Conservation (phyloP, 768 basidiomycete species). For the Dentipellis sp. region DNA sequence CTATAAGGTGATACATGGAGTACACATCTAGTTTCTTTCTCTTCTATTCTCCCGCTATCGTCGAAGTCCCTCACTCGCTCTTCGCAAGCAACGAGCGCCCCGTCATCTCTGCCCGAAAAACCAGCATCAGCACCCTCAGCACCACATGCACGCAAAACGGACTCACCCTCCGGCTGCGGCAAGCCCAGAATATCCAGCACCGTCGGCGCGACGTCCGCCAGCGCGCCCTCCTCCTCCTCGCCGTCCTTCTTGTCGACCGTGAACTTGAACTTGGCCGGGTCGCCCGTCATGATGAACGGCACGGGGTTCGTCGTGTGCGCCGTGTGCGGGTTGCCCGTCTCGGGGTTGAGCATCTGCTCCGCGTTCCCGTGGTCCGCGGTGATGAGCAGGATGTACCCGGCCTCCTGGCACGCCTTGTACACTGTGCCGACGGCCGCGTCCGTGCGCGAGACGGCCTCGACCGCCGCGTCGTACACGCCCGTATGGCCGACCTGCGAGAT, state of each 20-base stretch:
- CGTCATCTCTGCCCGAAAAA: constrained; percentile 32
- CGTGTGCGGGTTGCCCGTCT: constrained; percentile 83
- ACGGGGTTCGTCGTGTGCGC: constrained; percentile 88
- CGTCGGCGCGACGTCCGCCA: constrained; percentile 90
- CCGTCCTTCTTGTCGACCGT: constrained; percentile 38
- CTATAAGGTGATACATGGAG: not conserved
- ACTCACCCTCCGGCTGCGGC: constrained; percentile 58
- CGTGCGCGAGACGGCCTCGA: constrained; percentile 79
- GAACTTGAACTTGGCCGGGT: constrained; percentile 46
- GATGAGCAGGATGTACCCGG: constrained; percentile 80
- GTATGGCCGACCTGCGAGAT: constrained; percentile 75
- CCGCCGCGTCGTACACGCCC: constrained; percentile 84
- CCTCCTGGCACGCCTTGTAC: constrained; percentile 75
- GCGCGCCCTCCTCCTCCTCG: constrained; percentile 54
- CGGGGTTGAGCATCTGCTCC: constrained; percentile 83
- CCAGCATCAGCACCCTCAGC: constrained; percentile 1
- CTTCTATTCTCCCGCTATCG: not conserved
- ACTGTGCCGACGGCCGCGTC: constrained; percentile 85
- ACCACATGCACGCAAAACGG: not conserved
- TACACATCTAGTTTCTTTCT: not conserved
- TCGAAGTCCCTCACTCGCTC: not conserved
- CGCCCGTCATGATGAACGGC: constrained; percentile 82
- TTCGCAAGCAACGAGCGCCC: constrained; percentile 42
- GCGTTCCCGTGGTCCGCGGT: constrained; percentile 96
- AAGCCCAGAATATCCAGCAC: constrained; percentile 72